These are phyloP conservation scores for Septoria petroselini DNA, from an alignment of 2,329 filamentous ascomycete species.

Conservation along the genomic window DNA sequence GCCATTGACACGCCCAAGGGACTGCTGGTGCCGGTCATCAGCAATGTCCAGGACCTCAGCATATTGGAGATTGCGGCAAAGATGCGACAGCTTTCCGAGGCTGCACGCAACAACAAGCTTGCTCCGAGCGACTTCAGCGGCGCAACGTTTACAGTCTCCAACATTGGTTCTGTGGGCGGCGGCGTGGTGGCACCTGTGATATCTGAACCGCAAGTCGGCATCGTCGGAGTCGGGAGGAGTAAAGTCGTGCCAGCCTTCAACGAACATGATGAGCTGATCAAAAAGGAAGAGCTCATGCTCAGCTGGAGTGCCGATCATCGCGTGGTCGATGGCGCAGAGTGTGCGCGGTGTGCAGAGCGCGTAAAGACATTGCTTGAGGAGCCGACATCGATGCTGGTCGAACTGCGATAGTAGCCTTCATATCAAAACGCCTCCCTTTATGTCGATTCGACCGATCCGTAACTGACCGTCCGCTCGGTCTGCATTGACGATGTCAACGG, in stretches of 20 bases:
- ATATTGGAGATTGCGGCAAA: conserved; percentile 76
- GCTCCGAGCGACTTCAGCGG: conserved; percentile 71
- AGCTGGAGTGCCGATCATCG: conserved; percentile 97
- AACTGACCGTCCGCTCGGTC: neutral
- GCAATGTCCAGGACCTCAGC: conserved; percentile 72
- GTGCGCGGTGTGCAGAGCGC: conserved; percentile 83
- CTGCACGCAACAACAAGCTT: conserved; percentile 73
- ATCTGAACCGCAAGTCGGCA: conserved; percentile 85
- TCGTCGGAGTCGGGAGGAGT: conserved; percentile 81
- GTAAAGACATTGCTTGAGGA: conserved; percentile 77
- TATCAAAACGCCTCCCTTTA: conserved; percentile 3
- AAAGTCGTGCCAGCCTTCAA: conserved; percentile 76
- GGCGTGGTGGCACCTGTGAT: conserved; percentile 90
- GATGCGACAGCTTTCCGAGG: conserved; percentile 67
- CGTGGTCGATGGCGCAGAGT: conserved; percentile 89
- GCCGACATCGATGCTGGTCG: conserved; percentile 81
- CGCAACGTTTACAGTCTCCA: conserved; percentile 92
- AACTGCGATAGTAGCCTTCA: conserved; percentile 57
- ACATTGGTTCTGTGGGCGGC: conserved; percentile 92
- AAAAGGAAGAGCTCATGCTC: conserved; percentile 79
- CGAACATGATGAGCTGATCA: conserved; percentile 57
- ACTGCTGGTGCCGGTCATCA: conserved; percentile 87
- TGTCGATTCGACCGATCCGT: neutral
- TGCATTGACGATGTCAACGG: neutral
- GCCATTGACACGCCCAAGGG: conserved; percentile 91